A percentile compares a stretch with the other conserved stretches of the same genome.
Conservation (phyloP, 2,329 filamentous ascomycete genomes). For the Colletotrichum spaethianum region DNA sequence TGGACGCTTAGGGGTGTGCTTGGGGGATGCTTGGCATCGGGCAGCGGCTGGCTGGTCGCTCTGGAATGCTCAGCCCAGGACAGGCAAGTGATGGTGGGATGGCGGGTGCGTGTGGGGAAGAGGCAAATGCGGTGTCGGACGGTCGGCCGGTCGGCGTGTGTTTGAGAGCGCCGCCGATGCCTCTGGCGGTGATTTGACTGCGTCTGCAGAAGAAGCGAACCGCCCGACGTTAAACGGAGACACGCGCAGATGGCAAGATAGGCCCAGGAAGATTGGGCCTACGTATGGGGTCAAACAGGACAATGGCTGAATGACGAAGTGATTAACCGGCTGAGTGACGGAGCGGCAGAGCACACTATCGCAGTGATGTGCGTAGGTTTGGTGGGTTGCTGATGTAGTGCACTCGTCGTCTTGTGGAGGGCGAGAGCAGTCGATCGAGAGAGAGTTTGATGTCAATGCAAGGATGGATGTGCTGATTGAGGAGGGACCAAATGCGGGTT, state of each 20-base stretch:
- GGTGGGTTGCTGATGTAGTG: slow-evolving; percentile 20
- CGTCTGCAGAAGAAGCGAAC: neutral
- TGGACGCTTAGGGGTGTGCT: neutral
- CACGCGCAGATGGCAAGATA: neutral
- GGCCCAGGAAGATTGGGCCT: neutral
- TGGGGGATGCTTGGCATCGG: slow-evolving; percentile 1
- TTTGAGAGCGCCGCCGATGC: slow-evolving; percentile 23
- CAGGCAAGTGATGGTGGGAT: slow-evolving; percentile 27
- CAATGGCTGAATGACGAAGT: neutral
- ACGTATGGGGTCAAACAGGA: neutral
- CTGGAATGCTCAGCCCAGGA: slow-evolving; percentile 4
- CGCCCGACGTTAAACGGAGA: slow-evolving; percentile 7
- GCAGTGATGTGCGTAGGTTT: neutral
- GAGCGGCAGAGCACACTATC: slow-evolving; percentile 12
- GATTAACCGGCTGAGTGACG: slow-evolving; percentile 20
- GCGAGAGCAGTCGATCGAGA: neutral
- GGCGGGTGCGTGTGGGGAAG: slow-evolving; percentile 35
- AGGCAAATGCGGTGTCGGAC: slow-evolving; percentile 30
- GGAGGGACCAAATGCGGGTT: neutral
- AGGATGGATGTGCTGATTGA: neutral
- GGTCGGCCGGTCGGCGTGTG: slow-evolving; percentile 21
- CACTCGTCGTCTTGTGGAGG: slow-evolving; percentile 15
- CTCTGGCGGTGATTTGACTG: slow-evolving; percentile 6
- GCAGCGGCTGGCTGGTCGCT: slow-evolving; percentile 8
- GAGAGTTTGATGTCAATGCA: neutral